Conservation (phyloP, 352 stramenopile genomes). For the Phytophthora chlamydospora region DNA sequence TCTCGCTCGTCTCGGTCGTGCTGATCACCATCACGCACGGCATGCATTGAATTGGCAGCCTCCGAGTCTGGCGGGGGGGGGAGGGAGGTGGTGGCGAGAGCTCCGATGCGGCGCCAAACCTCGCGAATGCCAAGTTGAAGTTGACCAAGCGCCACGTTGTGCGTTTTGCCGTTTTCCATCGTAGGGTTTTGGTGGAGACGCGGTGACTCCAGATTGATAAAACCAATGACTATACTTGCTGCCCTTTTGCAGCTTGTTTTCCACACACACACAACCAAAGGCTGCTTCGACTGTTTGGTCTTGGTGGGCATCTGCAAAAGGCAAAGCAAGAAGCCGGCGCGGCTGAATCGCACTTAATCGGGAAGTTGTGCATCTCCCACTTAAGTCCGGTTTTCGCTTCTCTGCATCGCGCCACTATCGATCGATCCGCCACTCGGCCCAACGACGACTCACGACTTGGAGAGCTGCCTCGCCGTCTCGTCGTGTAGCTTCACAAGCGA, state of each 20-base stretch:
- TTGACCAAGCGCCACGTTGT: conserved; percentile 9
- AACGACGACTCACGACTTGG: neutral
- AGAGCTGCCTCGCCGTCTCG: conserved; percentile 14
- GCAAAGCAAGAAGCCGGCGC: too few species aligned
- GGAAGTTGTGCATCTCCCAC: too few species aligned
- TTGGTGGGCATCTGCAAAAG: too few species aligned
- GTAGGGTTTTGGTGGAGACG: conserved; percentile 4
- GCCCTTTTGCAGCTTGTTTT: too few species aligned
- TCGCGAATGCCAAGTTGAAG: conserved; percentile 17
- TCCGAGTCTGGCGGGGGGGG: neutral
- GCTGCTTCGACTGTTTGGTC: too few species aligned
- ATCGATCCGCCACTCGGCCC: conserved; percentile 8
- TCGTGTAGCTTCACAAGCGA: conserved; percentile 17
- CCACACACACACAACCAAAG: too few species aligned
- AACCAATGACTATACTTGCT: neutral
- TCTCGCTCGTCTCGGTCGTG: conserved; percentile 63
- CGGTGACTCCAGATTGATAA: neutral
- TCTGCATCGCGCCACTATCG: conserved; percentile 11
- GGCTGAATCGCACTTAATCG: too few species aligned
- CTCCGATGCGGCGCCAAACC: too few species aligned
- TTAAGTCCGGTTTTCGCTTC: too few species aligned
- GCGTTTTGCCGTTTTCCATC: neutral
- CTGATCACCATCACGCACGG: conserved; percentile 79
- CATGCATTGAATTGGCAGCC: conserved; percentile 33
- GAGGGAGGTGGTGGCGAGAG: too few species aligned